Base-by-base conservation (phyloP, 2,329 filamentous ascomycete species). In the Hypoxylon sp. region DNA sequence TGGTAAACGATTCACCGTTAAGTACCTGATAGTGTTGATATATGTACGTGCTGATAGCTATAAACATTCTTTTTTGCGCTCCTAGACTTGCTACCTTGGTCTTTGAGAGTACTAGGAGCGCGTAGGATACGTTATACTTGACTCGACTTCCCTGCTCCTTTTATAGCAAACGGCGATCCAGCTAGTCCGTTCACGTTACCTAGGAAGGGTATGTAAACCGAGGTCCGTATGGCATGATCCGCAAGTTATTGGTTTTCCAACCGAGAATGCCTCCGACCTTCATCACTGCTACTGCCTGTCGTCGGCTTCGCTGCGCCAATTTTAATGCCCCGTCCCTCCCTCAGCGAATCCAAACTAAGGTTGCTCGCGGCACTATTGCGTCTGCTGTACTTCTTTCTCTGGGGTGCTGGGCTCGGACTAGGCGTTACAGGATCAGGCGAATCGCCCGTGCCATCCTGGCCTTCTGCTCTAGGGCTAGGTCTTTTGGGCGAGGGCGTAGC, bases 311-410 rank as follows among this genome's bases (percentile, higher is more conserved):
- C 76, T 4, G 76, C 73, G 6, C 78, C 80, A 32, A 83, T 74
- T 30, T 73, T 78, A 59, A 83, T 83, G 2, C 80, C 80, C 33
- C 77, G 75, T 3, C 74, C 78, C 71, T 71, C 70, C 48, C 58
- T 74, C 64, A 79, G 77, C n/a, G 78, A 75, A 40, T 80, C 80
- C 26, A 82, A 54, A 52, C 79, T 82, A 14, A 82, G 74, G 48
- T 72, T 78, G 64, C 79, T 81, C 4, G 69, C 70, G 33, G 65
- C 70, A 57, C 76, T 78, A 16, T 71, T 68, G 24, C 72, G 72
- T 33, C 74, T 69, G 45, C 61, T 71, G 40, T 59, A 56, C 16
- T 58, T 57, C 44, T 61, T 72, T 26, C 36, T 62, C n/a, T 62
- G 46, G 16, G 58, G 9, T 8, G 63, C 54, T 2, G 73, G 70